Conservation (phyloP, 257 asterid genomes). For the Vinca minor region DNA sequence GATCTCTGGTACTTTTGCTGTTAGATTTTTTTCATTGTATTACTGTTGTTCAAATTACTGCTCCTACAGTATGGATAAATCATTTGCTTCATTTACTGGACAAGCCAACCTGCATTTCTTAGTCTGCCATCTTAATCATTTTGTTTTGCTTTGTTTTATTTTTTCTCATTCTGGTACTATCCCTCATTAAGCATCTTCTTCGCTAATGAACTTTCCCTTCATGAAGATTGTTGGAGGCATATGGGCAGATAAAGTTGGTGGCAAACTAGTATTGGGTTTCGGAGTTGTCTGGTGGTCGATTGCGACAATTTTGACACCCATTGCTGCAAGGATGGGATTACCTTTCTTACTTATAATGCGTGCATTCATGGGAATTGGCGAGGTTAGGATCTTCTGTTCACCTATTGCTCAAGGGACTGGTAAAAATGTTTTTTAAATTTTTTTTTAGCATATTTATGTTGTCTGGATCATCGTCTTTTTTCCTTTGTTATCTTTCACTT, state of each 20-base stretch:
- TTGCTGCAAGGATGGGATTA: conserved; percentile 87
- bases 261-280: conserved; percentile 84
- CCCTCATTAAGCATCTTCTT: not conserved
- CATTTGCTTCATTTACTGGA: not conserved
- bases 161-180: not conserved
- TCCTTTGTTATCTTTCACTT: not conserved
- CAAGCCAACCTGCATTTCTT: not conserved
- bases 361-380: conserved; percentile 99
- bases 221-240: conserved; percentile 89
- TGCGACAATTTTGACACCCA: conserved; percentile 94
- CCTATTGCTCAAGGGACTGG: conserved; percentile 3
- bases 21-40: not conserved
- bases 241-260: conserved; percentile 98
- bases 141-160: not conserved
- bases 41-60: not conserved
- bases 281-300: conserved; percentile 99
- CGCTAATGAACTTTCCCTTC: not conserved
- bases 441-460: not conserved
- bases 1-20: not conserved
- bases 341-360: conserved; percentile 81
- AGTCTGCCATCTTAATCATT: not conserved
- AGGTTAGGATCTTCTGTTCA: conserved; percentile 46
- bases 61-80: too few species aligned
- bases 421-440: not conserved
- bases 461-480: too few species aligned